phyloP scores from a whole-genome alignment of 1,139 yeast genomes.

The Blastobotrys capitulatus region DNA sequence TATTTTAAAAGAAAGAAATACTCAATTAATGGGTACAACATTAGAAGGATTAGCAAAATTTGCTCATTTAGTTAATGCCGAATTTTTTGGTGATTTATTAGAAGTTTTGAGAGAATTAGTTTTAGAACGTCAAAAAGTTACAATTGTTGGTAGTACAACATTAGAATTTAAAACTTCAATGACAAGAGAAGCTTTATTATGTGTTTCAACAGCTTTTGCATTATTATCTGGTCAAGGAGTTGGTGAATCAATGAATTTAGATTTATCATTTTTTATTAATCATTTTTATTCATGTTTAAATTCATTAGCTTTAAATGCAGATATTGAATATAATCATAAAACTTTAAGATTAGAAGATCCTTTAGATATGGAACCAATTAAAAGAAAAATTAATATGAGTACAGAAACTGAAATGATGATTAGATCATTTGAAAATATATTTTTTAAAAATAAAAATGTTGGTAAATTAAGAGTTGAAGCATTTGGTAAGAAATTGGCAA shows the following conservation, averaged over 20 bases:
- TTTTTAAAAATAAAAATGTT: conserved; percentile 72
- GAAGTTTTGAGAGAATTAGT: conserved; percentile 82
- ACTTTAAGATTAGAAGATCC: conserved; percentile 78
- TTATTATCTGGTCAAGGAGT: conserved; percentile 64
- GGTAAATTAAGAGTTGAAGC: conserved; percentile 71
- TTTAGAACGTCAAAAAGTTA: conserved; percentile 37
- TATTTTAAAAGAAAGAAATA: conserved; percentile 57
- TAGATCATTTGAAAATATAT: conserved; percentile 71
- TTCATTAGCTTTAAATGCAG: conserved; percentile 70
- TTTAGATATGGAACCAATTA: conserved; percentile 37
- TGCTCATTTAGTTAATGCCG: conserved; percentile 90
- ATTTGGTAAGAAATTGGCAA: conserved; percentile 73
- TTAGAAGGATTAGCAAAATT: conserved; percentile 86
- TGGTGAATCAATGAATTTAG: conserved; percentile 39
- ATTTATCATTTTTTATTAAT: conserved; percentile 53
- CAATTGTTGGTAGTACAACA: conserved; percentile 35
- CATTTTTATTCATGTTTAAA: conserved; percentile 64
- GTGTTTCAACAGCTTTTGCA: conserved; percentile 88
- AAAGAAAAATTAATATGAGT: conserved; percentile 69
- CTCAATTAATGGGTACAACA: conserved; percentile 76
- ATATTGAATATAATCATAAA: conserved; percentile 79
- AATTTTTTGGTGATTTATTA: conserved; percentile 83
- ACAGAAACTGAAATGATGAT: conserved; percentile 83
- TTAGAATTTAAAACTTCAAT: conserved; percentile 36
- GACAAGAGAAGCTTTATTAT: conserved; percentile 66